Conservation (phyloP, 495 filamentous ascomycete species). For the Hypoxylon lienhwacheense region DNA sequence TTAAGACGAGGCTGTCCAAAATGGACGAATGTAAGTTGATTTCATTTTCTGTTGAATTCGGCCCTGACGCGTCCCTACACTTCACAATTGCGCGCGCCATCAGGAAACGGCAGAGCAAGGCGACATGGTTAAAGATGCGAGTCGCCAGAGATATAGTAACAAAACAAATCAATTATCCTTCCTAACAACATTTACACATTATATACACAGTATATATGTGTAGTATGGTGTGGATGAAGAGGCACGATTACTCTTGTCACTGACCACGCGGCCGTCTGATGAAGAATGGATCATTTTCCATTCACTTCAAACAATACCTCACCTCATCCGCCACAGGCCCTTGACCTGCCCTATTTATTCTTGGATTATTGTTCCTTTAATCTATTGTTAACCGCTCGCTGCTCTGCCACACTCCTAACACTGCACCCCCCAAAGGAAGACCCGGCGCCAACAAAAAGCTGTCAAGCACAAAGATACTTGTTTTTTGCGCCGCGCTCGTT, state of each 20-base stretch:
- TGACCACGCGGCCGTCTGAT: neutral
- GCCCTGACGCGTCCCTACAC: neutral
- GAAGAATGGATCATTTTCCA: conserved; percentile 2
- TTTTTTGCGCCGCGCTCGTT: neutral
- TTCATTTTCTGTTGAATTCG: neutral
- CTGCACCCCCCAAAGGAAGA: neutral
- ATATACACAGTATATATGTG: too few species aligned
- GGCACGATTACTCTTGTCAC: neutral
- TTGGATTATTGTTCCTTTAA: conserved; percentile 6
- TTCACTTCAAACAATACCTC: conserved; percentile 4
- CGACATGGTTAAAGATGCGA: neutral
- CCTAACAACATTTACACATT: neutral
- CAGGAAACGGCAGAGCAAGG: conserved; percentile 13
- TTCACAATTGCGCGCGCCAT: conserved; percentile 11
- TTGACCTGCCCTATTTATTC: conserved; percentile 4
- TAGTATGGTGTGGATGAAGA: too few species aligned
- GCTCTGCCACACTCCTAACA: conserved; percentile 23
- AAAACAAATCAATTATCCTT: conserved; percentile 3
- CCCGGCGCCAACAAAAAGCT: neutral
- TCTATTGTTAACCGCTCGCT: conserved; percentile 7
- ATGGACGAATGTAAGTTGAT: conserved; percentile 35
- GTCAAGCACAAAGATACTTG: conserved; percentile 11
- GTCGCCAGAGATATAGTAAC: neutral
- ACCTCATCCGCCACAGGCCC: conserved; percentile 5
- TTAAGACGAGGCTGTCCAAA: conserved; percentile 4